Evolutionary conservation across 2,329 filamentous ascomycete species (phyloP).

Genomic region (Tolypocladium album): DNA sequence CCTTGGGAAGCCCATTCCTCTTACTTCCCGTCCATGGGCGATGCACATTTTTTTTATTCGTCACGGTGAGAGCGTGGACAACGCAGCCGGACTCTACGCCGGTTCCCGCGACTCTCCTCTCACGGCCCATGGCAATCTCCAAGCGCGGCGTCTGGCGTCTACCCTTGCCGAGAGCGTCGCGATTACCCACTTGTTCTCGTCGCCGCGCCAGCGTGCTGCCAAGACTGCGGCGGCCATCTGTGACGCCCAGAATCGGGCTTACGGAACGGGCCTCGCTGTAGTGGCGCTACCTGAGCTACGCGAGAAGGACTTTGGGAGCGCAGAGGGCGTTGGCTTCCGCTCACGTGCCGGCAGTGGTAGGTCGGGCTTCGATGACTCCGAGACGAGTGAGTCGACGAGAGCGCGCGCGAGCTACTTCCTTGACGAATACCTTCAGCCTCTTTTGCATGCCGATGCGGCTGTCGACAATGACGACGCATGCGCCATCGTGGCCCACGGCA

Average conservation of each 20-base stretch:
- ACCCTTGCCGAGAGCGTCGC: conserved; percentile 36
- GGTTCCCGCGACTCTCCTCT: conserved; percentile 71
- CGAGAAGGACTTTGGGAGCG: conserved; percentile 65
- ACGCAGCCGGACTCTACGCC: conserved; percentile 69
- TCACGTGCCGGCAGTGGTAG: conserved; percentile 9
- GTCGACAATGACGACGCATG: conserved; percentile 21
- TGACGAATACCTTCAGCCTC: conserved; percentile 47
- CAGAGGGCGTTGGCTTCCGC: conserved; percentile 53
- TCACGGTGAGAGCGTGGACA: conserved; percentile 86
- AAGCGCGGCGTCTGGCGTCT: conserved; percentile 60
- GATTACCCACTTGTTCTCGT: conserved; percentile 62
- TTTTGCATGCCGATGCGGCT: conserved; percentile 16
- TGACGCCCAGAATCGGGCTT: conserved; percentile 34
- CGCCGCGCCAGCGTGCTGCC: conserved; percentile 63
- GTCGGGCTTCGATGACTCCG: conserved; percentile 38
- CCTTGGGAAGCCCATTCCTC: no score
- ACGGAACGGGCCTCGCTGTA: conserved; percentile 6
- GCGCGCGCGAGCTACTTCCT: conserved; percentile 56
- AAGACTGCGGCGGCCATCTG: conserved; percentile 60
- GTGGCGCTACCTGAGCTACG: conserved; percentile 37
- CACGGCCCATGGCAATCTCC: conserved; percentile 72
- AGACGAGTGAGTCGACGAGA: conserved; percentile 58
- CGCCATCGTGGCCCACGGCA: conserved; percentile 71
- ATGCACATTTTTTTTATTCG: conserved; percentile 61
- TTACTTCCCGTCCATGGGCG: not conserved